Evolutionary conservation across 495 filamentous ascomycete species (phyloP), one percentile per base, ranked within the genome.

Genomic region (Penicillium turbatum): DNA sequence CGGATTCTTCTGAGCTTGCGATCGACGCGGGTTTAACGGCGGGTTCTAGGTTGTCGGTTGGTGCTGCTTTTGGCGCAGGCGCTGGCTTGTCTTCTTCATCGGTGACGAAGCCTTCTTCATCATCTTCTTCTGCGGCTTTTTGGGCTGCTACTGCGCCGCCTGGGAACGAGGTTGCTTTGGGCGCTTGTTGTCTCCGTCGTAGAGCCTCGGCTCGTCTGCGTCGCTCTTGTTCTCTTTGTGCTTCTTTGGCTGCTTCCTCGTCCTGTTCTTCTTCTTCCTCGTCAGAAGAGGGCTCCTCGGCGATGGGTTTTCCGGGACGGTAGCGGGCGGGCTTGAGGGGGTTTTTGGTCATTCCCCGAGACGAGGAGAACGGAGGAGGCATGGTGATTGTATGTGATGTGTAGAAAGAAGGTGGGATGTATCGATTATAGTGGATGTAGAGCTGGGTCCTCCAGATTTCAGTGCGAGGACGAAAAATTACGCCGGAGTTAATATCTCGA

Each of bases 341-440:
- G 66, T 98, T 96, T 38, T 90, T 90, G 60, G 92, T 97, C 92
- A 98, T 97, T 55, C 88, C 86, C 73, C 90, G 92, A n/a, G 62
- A 54, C 48, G 72, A 72, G 26, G 72, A 71, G 32, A 76, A 65
- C 8, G 71, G 73, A 48, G 73, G 74, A 59, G 90, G 86, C 90
- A 96, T 96, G 47, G 11, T 57, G 27, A 48, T 60, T 76, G 74
- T 47, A 48, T 55, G 26, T 21, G 35, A 46, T 36, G 16, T 2
- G 17, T 9, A 15, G 15, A 32, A 21, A 36, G 46, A 11, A 19
- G 16, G 12, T 2, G 24, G 27, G n/a, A n/a, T n/a, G 15, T 35
- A 40, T 30, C 3, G 16, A 13, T 16, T 11, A 26, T 30, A n/a
- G 32, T 54, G 54, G 4, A 62, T 61, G 36, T 77, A 71, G 13